Base-by-base conservation (phyloP, 805 yeast genomes). In the Wickerhamiella cacticola region DNA sequence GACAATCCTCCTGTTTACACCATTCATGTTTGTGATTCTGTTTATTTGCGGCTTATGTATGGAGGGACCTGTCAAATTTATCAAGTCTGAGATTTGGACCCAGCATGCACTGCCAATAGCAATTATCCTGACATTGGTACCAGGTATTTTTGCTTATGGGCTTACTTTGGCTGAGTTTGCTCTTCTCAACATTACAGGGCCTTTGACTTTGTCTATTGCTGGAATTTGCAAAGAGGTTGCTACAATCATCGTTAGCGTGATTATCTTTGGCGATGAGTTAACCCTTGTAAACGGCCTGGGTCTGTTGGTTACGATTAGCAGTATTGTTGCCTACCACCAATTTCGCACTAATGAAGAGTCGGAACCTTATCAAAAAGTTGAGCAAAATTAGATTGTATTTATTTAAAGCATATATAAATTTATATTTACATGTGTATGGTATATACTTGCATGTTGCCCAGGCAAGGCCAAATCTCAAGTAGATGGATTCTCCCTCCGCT, bases 171-270 rank as follows among this genome's bases (percentile, higher is more conserved):
- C 61, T 23, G 98, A 89, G 63, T 88, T 84, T 65, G 79, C 82
- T 49, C 75, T 92, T 6, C 71, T 92, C 46, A 80, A 82, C 48
- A 76, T 80, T 38, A 83, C 96, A 0, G 82, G 85, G 48, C 86
- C 92, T 12, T 70, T 88, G 40, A 88, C 98, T 0, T 66, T 92
- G 25, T 80, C 94, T 5, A 76, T 92, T 38, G 94, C 94, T 0
- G 98, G 98, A 1, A 83, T 92, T 15, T 83, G 89, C 62, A 92
- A 92, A 61, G 98, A 92, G 62, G 69, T 92, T 13, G 68, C 88
- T 41, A 92, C 98, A 0, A 86, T 92, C 33, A 56, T 74, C 26
- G 71, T 80, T 1, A 68, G 79, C 3, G 77, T 89, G 49, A 53
- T 85, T 4, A 70, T 88, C 1, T 84, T 86, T 62, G 80, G 81